These are phyloP conservation scores for Globisporangium viniferum DNA, from an alignment of 352 stramenopile genomes.

Conservation along the genomic window DNA sequence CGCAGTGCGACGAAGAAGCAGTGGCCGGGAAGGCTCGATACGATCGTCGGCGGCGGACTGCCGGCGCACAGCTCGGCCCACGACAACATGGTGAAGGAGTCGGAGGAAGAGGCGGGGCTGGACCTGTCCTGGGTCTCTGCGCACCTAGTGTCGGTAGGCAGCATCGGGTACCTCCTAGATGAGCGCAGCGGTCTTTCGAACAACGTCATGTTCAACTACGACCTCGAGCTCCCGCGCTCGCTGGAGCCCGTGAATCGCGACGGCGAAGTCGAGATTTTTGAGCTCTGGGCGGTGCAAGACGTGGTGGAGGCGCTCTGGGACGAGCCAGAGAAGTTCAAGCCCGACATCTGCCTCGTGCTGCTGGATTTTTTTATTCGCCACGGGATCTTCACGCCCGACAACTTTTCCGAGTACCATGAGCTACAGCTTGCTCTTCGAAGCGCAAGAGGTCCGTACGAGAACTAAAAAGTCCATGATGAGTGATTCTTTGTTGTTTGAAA, in stretches of 20 bases:
- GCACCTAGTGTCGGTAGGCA: slow-evolving; percentile 38
- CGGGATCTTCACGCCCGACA: slow-evolving; percentile 56
- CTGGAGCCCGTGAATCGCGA: slow-evolving; percentile 46
- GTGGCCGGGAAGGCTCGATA: slow-evolving; percentile 54
- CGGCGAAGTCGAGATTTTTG: slow-evolving; percentile 62
- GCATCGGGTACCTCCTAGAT: slow-evolving; percentile 55
- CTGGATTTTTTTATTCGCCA: slow-evolving; percentile 69
- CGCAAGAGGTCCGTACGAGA: slow-evolving; percentile 22
- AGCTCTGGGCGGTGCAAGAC: slow-evolving; percentile 42
- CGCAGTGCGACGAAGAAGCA: slow-evolving; percentile 47
- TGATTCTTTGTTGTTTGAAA: neutral
- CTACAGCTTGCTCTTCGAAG: slow-evolving; percentile 33
- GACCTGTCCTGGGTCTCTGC: slow-evolving; percentile 29
- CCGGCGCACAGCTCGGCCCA: slow-evolving; percentile 41
- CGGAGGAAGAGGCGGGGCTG: slow-evolving; percentile 58
- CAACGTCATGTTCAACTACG: slow-evolving; percentile 72
- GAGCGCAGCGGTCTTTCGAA: slow-evolving; percentile 54
- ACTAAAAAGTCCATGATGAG: slow-evolving; percentile 1
- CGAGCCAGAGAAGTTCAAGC: slow-evolving; percentile 61
- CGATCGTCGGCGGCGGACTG: slow-evolving; percentile 59
- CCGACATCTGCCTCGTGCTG: slow-evolving; percentile 63
- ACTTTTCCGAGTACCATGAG: slow-evolving; percentile 43
- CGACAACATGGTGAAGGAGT: slow-evolving; percentile 78
- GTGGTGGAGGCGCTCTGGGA: slow-evolving; percentile 35
- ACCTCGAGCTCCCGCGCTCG: slow-evolving; percentile 45